These are phyloP conservation scores for Chrysosporium keratinophilum DNA, from an alignment of 2,329 filamentous ascomycete species.

Conservation along the genomic window DNA sequence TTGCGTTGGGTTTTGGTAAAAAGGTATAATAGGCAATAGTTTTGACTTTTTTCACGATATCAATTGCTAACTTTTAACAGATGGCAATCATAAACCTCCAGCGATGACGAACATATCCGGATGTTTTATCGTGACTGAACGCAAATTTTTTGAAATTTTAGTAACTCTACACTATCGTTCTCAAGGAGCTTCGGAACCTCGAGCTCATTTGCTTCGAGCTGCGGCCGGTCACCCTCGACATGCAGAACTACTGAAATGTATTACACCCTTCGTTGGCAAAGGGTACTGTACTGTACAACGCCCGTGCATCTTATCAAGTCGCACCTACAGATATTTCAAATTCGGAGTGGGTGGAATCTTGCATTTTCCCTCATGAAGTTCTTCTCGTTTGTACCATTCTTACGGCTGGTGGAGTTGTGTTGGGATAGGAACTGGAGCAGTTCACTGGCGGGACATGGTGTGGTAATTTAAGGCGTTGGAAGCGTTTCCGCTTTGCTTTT, in stretches of 20 bases:
- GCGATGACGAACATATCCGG: conserved; percentile 22
- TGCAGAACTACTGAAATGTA: too few relatives aligned
- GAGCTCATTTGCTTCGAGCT: too few relatives aligned
- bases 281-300: too few relatives aligned
- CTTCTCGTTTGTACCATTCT: background rate
- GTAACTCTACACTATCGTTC: background rate
- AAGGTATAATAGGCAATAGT: conserved; percentile 32
- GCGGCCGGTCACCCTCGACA: too few relatives aligned
- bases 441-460: background rate
- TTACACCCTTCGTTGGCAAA: too few relatives aligned
- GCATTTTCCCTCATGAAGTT: background rate
- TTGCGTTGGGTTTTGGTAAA: conserved; percentile 41
- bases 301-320: too few relatives aligned
- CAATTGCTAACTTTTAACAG: conserved; percentile 17
- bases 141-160: background rate
- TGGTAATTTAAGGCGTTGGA: background rate
- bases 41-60: background rate
- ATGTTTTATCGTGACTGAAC: background rate
- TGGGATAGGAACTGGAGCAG: background rate
- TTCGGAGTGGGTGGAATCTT: too few relatives aligned
- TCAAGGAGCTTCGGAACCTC: background rate
- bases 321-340: too few relatives aligned
- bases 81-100: conserved; percentile 34
- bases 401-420: conserved; percentile 2
- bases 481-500: background rate